Conservation (phyloP, 176 grass and related monocot genomes). For the Thalia dealbata region DNA sequence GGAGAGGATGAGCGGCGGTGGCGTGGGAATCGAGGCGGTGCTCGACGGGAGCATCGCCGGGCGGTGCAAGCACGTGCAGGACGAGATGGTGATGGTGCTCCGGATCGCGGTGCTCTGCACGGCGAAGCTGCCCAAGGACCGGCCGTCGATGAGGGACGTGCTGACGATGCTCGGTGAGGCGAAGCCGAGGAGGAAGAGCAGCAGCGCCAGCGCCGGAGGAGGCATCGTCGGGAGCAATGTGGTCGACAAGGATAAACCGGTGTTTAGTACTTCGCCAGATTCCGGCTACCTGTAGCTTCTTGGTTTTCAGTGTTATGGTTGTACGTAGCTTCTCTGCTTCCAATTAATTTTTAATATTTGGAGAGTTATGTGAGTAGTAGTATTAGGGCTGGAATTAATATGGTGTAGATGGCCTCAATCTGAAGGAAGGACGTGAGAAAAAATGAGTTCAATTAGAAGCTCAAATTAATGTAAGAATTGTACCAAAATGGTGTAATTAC, state of each 20-base stretch:
- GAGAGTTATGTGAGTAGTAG: background rate
- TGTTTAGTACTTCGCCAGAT: constrained; percentile 59
- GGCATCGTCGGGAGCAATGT: background rate
- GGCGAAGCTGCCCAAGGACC: constrained; percentile 46
- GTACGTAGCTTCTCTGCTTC: background rate
- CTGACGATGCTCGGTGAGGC: constrained; percentile 88
- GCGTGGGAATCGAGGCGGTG: constrained; percentile 37
- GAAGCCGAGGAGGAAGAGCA: constrained; percentile 73
- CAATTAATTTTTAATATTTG: background rate
- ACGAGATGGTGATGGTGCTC: constrained; percentile 88
- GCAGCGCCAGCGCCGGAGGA: constrained; percentile 19
- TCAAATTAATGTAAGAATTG: no score
- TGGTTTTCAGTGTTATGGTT: background rate
- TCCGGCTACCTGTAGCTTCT: constrained; percentile 28
- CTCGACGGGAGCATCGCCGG: constrained; percentile 46
- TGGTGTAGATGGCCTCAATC: background rate
- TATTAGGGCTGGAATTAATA: background rate
- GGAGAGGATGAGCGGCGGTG: constrained; percentile 42
- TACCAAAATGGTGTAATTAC: no score
- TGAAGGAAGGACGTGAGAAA: no score
- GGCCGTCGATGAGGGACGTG: constrained; percentile 81
- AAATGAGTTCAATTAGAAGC: no score
- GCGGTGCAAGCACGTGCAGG: constrained; percentile 46
- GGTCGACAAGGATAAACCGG: constrained; percentile 76
- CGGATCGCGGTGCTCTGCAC: constrained; percentile 83